Percentiles rank a stretch among this genome's conserved stretches.
These are phyloP conservation scores for Boletus semigastroideus DNA, from an alignment of 1,284 basidiomycete genomes.

Conservation along the genomic window DNA sequence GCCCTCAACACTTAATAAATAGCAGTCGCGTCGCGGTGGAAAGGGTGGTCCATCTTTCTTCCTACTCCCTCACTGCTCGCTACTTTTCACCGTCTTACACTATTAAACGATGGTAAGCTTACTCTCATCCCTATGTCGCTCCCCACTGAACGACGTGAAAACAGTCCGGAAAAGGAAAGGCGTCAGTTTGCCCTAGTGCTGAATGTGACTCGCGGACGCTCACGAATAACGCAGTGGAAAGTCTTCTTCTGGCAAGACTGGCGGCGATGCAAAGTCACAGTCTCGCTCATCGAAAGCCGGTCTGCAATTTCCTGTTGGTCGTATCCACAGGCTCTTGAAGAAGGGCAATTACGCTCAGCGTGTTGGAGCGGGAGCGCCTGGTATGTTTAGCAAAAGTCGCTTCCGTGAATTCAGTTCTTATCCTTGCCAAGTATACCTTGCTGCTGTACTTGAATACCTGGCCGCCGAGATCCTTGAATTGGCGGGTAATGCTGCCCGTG, in stretches of 20 bases:
- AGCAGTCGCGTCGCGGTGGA: constrained; percentile 22
- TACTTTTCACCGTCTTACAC: background rate
- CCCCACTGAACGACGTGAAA: constrained; percentile 4
- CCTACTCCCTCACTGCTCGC: constrained; percentile 10
- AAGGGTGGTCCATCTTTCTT: constrained; percentile 4
- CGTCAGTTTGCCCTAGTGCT: constrained; percentile 33
- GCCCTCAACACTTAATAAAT: constrained; percentile 33
- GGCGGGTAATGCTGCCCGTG: too few relatives aligned
- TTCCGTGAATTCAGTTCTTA: background rate
- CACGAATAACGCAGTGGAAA: constrained; percentile 44
- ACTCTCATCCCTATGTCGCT: accelerated
- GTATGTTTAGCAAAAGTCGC: constrained; percentile 40
- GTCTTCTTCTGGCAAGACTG: constrained; percentile 55
- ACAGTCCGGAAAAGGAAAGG: constrained; percentile 57
- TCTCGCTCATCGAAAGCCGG: constrained; percentile 80
- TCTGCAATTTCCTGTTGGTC: constrained; percentile 84
- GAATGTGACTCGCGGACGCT: background rate
- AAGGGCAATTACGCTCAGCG: constrained; percentile 77
- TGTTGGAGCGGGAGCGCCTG: constrained; percentile 70
- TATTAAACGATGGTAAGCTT: constrained; percentile 26
- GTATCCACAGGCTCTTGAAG: constrained; percentile 84
- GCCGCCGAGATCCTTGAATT: too few relatives aligned
- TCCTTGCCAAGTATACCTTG: too few relatives aligned
- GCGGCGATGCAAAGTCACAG: constrained; percentile 49
- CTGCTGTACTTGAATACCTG: too few relatives aligned